A percentile compares a stretch with the other conserved stretches of the same genome.
Conservation (phyloP, 2,329 filamentous ascomycete species). For the Ploettnerulaceae sp. region DNA sequence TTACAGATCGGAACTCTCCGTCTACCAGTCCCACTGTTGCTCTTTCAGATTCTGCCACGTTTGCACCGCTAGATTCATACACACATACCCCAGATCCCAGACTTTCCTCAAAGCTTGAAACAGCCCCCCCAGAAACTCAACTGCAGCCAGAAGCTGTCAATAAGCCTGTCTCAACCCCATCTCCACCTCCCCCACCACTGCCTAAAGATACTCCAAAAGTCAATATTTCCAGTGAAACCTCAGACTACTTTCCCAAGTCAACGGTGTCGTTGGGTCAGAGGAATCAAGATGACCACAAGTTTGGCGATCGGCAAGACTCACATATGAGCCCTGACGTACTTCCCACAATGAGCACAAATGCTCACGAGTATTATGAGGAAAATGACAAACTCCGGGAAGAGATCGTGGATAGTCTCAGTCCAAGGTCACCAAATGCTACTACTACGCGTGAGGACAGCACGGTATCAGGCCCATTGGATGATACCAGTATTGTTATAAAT, state of each 20-base stretch:
- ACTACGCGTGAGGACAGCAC: constrained; percentile 12
- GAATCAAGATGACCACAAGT: neutral
- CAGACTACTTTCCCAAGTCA: constrained; percentile 18
- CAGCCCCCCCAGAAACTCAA: constrained; percentile 23
- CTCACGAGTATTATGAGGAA: constrained; percentile 44
- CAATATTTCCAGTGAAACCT: constrained; percentile 1
- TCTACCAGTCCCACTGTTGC: too few species aligned
- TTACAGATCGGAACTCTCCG: too few species aligned
- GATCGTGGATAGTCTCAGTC: constrained; percentile 65
- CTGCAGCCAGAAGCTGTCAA: constrained; percentile 23
- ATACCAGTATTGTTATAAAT: constrained; percentile 15
- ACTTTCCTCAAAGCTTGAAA: constrained; percentile 21
- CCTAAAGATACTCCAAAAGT: constrained; percentile 39
- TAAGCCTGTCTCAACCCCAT: constrained; percentile 32
- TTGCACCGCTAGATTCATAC: constrained; percentile 24
- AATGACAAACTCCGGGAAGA: constrained; percentile 69
- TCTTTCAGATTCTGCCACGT: too few species aligned
- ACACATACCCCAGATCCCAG: constrained; percentile 27
- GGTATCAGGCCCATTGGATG: constrained; percentile 10
- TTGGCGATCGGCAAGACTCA: constrained; percentile 13
- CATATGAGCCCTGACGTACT: constrained; percentile 14
- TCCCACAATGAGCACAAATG: constrained; percentile 24
- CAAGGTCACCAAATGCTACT: constrained; percentile 36
- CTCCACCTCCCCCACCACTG: constrained; percentile 41
- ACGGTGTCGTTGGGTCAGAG: constrained; percentile 14